Evolutionary conservation across 148 eudicot genomes (phyloP), one percentile per base, ranked within the genome.

Genomic region (Fallopia convolvulus): DNA sequence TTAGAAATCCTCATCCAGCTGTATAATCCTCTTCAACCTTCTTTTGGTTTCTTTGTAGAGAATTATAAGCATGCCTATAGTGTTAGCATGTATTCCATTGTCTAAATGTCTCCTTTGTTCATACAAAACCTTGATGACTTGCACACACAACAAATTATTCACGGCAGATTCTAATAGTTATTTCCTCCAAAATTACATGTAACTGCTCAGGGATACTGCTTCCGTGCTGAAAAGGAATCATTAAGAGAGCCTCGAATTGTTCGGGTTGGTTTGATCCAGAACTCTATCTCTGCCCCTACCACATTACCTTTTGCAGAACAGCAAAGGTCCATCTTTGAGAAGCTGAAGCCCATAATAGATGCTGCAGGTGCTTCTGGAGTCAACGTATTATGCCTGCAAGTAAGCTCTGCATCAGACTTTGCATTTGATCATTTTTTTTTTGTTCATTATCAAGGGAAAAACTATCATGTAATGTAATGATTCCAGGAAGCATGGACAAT

Each of bases 311-410:
- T 94, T 74, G 18, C 72, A 30, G 91, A 90, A 44, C 99, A 94
- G 79, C 86, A 80, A 83, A 82, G 72, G 36, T 91, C 94, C 85
- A 90, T 94, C 78, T 94, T 88, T 83, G 80, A 87, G 80, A 94
- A 92, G 81, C 52, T 94, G 83, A 90, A 82, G 75, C 97, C 96
- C 72, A 88, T 94, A 41, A 90, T 94, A 74, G 96, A 94, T 73
- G 88, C 94, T 71, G 99, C 99, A n/a, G 99, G 97, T 79, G 81
- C 87, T 75, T 87, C 97, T 14, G 97, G 99, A 80, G 99, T 94
- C 82, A 94, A 94, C 72, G 81, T 94, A 63, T 81, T 94, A 77
- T 92, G 99, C 80, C 79, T 94, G 79, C 99, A 94, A 87, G 99
- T 94, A 79, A 79, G 85, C 56, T 47, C 44, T 18, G 7, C 39